Evolutionary conservation across 2,329 filamentous ascomycete genomes (phyloP).

Genomic region (Aspergillus pseudonomiae): DNA sequence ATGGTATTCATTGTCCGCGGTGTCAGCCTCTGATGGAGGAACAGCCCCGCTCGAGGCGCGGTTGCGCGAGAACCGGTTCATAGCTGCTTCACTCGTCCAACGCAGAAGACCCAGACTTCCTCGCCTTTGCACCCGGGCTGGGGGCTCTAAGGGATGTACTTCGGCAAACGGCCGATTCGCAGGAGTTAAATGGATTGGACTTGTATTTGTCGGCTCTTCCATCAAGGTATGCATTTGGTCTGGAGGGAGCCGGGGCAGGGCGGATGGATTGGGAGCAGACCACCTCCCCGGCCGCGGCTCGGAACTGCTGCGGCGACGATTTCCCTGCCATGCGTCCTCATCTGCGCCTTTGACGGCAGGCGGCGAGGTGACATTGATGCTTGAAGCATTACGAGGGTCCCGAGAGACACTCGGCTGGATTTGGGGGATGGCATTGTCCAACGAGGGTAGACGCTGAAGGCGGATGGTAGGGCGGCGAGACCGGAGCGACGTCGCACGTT

Average conservation of each 20-base stretch:
- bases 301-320: conserved; percentile 45
- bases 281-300: conserved; percentile 42
- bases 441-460: conserved; percentile 25
- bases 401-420: conserved; percentile 11
- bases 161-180: conserved; percentile 13
- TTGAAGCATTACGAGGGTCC: conserved; percentile 2
- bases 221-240: conserved; percentile 35
- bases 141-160: conserved; percentile 19
- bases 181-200: conserved; percentile 12
- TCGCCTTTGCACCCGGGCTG: conserved; percentile 17
- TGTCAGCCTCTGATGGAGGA: conserved; percentile 15
- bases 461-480: conserved; percentile 38
- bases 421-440: conserved; percentile 12
- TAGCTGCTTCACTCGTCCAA: conserved; percentile 36
- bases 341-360: conserved; percentile 21
- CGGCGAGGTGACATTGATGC: conserved; percentile 9
- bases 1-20: conserved; percentile 56
- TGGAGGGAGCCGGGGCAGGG: conserved; percentile 25
- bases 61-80: conserved; percentile 36
- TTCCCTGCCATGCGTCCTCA: conserved; percentile 31
- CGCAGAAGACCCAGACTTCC: conserved; percentile 30
- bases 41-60: conserved; percentile 34
- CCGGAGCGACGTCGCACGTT: conserved; percentile 27
- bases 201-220: conserved; percentile 36
- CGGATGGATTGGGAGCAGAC: conserved; percentile 29